Percentiles rank a stretch among this genome's conserved stretches.
Conservation (phyloP, 164 flowering plant genomes). For the Magnolia officinalis region DNA sequence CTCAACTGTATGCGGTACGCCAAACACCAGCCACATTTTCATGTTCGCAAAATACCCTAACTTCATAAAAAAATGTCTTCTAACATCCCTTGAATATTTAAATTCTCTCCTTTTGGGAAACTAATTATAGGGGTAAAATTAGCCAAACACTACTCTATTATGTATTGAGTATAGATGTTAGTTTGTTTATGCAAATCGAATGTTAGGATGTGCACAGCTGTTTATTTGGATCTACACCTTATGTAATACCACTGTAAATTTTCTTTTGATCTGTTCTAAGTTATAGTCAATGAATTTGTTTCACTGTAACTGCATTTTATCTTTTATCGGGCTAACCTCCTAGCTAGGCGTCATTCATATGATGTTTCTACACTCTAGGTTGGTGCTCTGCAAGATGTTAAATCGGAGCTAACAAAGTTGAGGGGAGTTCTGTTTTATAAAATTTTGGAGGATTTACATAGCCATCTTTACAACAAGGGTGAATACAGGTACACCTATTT, state of each 20-base stretch:
- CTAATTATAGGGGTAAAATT: too few relatives aligned
- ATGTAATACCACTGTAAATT: not conserved
- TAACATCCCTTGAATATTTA: too few relatives aligned
- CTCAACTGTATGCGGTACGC: too few relatives aligned
- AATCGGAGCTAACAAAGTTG: constrained; percentile 84
- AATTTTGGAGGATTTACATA: constrained; percentile 91
- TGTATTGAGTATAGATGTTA: not conserved
- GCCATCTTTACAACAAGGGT: constrained; percentile 89
- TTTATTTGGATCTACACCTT: not conserved
- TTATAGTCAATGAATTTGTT: not conserved
- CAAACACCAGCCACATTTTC: too few relatives aligned
- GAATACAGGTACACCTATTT: constrained; percentile 71
- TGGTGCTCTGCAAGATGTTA: constrained; percentile 97
- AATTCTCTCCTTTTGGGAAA: too few relatives aligned
- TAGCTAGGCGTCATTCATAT: not conserved
- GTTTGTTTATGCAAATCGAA: not conserved
- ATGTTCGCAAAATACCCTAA: too few relatives aligned
- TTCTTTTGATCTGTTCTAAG: not conserved
- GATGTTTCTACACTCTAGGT: constrained; percentile 45
- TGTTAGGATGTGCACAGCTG: not conserved
- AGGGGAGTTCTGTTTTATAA: constrained; percentile 86
- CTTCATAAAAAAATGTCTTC: too few relatives aligned
- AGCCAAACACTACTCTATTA: too few relatives aligned
- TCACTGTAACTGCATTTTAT: not conserved
- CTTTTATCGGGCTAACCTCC: not conserved